Evolutionary conservation across 805 yeast genomes (phyloP).

Genomic region (Blastobotrys chiropterorum): DNA sequence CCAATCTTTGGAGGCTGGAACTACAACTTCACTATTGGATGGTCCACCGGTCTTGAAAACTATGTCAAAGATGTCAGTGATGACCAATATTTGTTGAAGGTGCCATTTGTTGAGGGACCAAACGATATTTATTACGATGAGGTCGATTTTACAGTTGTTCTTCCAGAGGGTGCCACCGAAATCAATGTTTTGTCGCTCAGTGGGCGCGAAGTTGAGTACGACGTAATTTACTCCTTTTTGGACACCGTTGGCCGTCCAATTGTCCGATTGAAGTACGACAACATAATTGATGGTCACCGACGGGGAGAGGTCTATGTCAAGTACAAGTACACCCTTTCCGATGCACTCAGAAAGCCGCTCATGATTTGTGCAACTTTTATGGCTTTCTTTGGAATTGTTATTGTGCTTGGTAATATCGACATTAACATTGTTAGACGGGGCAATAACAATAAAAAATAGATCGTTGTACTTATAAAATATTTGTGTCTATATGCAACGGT

Average conservation of each 20-base stretch:
- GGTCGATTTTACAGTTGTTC: conserved; percentile 53
- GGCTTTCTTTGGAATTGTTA: conserved; percentile 53
- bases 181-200: conserved; percentile 50
- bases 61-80: conserved; percentile 43
- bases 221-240: conserved; percentile 39
- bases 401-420: conserved; percentile 42
- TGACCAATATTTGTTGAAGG: conserved; percentile 50
- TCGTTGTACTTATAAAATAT: neutral
- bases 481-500: neutral
- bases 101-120: conserved; percentile 73
- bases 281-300: conserved; percentile 64
- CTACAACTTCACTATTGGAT: conserved; percentile 93
- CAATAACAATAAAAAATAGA: neutral
- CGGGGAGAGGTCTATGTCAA: conserved; percentile 50
- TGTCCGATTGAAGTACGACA: conserved; percentile 50
- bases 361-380: conserved; percentile 52
- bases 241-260: conserved; percentile 79
- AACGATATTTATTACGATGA: conserved; percentile 60
- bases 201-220: conserved; percentile 19
- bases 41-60: conserved; percentile 58
- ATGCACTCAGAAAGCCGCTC: conserved; percentile 58
- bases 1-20: conserved; percentile 97
- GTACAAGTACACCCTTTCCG: conserved; percentile 52
- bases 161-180: conserved; percentile 82
- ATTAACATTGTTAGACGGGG: conserved; percentile 26